Evolutionary conservation across 352 stramenopile genomes (phyloP).

Genomic region (Plasmopara halstedii): DNA sequence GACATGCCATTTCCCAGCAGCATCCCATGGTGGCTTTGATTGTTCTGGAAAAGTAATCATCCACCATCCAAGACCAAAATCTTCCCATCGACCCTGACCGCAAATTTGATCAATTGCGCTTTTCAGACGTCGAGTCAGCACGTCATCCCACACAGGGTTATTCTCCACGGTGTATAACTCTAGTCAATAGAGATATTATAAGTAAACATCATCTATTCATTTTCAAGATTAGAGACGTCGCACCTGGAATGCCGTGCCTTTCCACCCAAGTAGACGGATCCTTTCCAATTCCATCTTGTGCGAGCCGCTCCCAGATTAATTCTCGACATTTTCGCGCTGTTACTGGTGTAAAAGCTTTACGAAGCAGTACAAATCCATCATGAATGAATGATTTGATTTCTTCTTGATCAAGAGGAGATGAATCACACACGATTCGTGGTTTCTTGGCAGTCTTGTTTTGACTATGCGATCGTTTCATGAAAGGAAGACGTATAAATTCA

Average conservation of each 20-base stretch:
- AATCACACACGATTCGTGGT: conserved; percentile 2
- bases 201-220: neutral
- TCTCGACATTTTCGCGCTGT: conserved; percentile 36
- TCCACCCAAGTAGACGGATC: conserved; percentile 49
- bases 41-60: conserved; percentile 71
- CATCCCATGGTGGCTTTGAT: conserved; percentile 38
- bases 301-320: conserved; percentile 36
- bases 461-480: neutral
- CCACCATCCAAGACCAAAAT: conserved; percentile 80
- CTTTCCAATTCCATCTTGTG: conserved; percentile 26
- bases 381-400: conserved; percentile 49
- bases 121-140: conserved; percentile 37
- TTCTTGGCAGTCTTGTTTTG: conserved; percentile 13
- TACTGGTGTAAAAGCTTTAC: conserved; percentile 35
- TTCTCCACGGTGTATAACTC: conserved; percentile 40
- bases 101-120: conserved; percentile 64
- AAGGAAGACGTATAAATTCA: too few relatives aligned
- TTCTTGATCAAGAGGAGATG: conserved; percentile 17
- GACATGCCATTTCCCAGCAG: conserved; percentile 71
- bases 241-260: conserved; percentile 46
- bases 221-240: neutral
- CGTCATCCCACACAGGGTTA: conserved; percentile 32
- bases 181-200: conserved; percentile 8
- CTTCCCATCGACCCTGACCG: conserved; percentile 47
- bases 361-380: conserved; percentile 65